These are phyloP conservation scores for Skeletonema menzelii DNA, from an alignment of 108 stramenopile species.

Conservation along the genomic window DNA sequence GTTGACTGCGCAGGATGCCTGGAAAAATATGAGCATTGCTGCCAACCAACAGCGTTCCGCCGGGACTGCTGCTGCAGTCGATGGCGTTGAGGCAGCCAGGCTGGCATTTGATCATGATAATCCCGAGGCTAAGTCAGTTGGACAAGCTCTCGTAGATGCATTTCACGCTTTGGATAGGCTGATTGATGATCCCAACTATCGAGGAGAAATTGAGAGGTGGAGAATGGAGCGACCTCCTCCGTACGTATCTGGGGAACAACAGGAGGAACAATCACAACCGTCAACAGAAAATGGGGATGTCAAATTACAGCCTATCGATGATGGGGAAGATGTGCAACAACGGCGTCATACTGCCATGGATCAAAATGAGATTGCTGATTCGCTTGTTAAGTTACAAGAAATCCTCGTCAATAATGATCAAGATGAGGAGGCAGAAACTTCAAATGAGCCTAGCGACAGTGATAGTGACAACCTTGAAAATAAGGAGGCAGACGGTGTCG, in stretches of 20 bases:
- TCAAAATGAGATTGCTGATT: conserved; percentile 1
- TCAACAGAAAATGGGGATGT: neutral
- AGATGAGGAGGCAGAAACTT: conserved; percentile 1
- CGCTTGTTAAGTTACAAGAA: conserved; percentile 7
- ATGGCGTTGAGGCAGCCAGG: neutral
- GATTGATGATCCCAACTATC: conserved; percentile 60
- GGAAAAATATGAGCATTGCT: conserved; percentile 4
- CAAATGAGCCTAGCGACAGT: neutral
- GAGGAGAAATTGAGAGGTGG: conserved; percentile 40
- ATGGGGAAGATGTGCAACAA: conserved; percentile 5
- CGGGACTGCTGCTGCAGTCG: neutral
- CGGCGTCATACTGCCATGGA: conserved; percentile 16
- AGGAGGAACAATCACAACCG: neutral
- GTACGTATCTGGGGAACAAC: conserved; percentile 20
- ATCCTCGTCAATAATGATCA: conserved; percentile 9
- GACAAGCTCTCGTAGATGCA: conserved; percentile 57
- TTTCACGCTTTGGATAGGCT: conserved; percentile 86
- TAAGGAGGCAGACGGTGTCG: conserved; percentile 15
- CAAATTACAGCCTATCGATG: neutral
- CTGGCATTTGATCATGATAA: conserved; percentile 4
- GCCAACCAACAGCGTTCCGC: neutral
- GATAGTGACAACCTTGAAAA: conserved; percentile 23
- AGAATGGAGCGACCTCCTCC: conserved; percentile 34
- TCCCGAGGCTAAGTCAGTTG: conserved; percentile 41
- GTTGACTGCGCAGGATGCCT: conserved; percentile 59